Base-by-base conservation (phyloP, 345 rosid species). In the Lagerstroemia speciosa region DNA sequence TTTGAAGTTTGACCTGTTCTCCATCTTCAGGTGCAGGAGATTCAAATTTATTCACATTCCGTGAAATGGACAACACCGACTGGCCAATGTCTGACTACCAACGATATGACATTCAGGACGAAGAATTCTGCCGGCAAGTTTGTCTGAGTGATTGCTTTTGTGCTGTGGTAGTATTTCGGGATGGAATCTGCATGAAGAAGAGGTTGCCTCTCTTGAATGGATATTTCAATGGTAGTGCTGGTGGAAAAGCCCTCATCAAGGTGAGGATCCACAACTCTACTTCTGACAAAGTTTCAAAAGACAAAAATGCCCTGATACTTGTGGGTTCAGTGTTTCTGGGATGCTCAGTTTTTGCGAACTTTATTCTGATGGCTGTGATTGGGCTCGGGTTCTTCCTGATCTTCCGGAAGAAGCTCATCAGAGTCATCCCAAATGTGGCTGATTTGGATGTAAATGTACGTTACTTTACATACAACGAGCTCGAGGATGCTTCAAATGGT, bases 101-200 rank as follows among this genome's bases (percentile, higher is more conserved):
- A 61, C 5, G 29, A 20, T 80, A 64, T 50, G 0, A 5, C 5
- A 24, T 36, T 9, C 74, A 68, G 29, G 46, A 62, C 2, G 80
- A 78, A 76, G 83, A 81, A 40, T 67, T 75, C 66, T 87, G 86
- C 78, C 73, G 78, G 48, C 46, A 37, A 33, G 68, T 73, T 63
- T 89, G 87, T 78, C 66, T 85, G 76, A 62, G 2, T 12, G 92
- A 81, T 69, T 87, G 90, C 67, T 75, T 77, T 20, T 89, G 93
- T 48, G 86, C 70, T 22, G 84, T 77, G 22, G 87, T 83, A 20
- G 68, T 77, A 53, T 72, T 55, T 17, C 72, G 73, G 60, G 15
- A 20, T 0, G 69, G 72, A 7, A 14, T 45, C 0, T 82, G 88
- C 46, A 78, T 78, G 84, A 89, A 85, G 78, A 85, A 85, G 83